Base-by-base conservation (phyloP, 2,329 filamentous ascomycete genomes). In the Dryadomyces sulphureus region DNA sequence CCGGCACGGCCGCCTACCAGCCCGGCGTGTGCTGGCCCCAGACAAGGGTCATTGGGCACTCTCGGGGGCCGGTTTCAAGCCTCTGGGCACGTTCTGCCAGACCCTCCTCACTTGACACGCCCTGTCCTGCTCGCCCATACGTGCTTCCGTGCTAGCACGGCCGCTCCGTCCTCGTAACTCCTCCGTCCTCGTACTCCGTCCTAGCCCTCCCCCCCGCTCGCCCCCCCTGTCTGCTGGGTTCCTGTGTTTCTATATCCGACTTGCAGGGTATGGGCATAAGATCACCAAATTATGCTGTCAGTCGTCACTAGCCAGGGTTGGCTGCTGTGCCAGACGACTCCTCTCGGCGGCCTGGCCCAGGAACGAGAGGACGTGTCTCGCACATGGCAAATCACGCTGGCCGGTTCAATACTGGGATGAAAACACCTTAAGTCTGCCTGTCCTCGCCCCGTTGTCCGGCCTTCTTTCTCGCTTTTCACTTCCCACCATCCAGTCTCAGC, bases 251-350 rank as follows among this genome's bases (percentile, higher is more conserved):
- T 69, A 71, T 68, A 71, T 69, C 64, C 62, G 64, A 66, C 60
- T 66, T 61, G 60, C 58, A 60, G 57, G 59, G 63, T 64, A 69
- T 69, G 66, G n/a, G 68, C 69, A 73, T 74, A 73, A 73, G 67
- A 72, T 71, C 65, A 62, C 64, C 70, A 70, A 72, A 70, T 73
- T 73, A 72, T 73, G 65, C 68, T 67, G 64, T 66, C 45, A 65
- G 25, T 67, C 65, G 65, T 64, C 60, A 62, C 64, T 64, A 61
- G 64, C 57, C 65, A 65, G 65, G 62, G 62, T 63, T 59, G 62
- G 59, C n/a, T n/a, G n/a, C n/a, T n/a, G n/a, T 57, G 58, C 55
- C 59, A 59, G 60, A 62, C 62, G 12, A 34, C 25, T 16, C 27
- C 17, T 25, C 43, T n/a, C 20, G 11, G 30, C 9, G 27, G 54